Conservation (phyloP, 169 alveolate genomes). For the Plasmodium reichenowi region DNA sequence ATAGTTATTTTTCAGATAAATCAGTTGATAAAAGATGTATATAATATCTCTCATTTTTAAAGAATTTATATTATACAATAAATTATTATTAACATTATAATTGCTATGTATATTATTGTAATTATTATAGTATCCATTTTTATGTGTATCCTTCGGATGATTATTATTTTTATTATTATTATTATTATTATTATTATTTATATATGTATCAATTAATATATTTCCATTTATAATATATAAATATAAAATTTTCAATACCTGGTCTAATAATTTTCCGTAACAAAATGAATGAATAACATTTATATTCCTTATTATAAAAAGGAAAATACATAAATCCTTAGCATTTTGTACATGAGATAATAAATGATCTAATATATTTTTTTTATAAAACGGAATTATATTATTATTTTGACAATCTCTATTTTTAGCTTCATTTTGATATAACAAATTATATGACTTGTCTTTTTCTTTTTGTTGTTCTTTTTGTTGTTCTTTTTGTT, state of each 20-base stretch:
- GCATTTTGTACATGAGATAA: slow-evolving; percentile 31
- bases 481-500: too few species aligned
- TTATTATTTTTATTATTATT: background rate
- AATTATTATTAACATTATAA: background rate
- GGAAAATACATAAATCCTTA: slow-evolving; percentile 46
- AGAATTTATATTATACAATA: slow-evolving; percentile 11
- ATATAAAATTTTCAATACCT: slow-evolving; percentile 33
- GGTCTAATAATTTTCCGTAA: slow-evolving; percentile 24
- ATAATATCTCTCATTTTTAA: slow-evolving; percentile 51
- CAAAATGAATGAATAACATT: slow-evolving; percentile 32
- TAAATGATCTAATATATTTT: slow-evolving; percentile 56
- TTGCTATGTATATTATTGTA: background rate
- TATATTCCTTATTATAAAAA: slow-evolving; percentile 50
- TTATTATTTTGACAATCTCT: background rate
- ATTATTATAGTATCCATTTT: too few species aligned
- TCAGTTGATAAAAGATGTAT: slow-evolving; percentile 52
- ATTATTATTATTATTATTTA: background rate
- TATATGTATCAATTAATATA: background rate
- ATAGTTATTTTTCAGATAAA: slow-evolving; percentile 3
- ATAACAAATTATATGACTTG: too few species aligned
- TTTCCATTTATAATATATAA: slow-evolving; percentile 10
- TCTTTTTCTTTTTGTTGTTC: too few species aligned
- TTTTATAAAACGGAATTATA: slow-evolving; percentile 30
- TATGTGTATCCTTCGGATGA: background rate
- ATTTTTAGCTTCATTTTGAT: background rate